phyloP scores from a whole-genome alignment of 164 flowering plant species.

The Euptelea pleiosperma region DNA sequence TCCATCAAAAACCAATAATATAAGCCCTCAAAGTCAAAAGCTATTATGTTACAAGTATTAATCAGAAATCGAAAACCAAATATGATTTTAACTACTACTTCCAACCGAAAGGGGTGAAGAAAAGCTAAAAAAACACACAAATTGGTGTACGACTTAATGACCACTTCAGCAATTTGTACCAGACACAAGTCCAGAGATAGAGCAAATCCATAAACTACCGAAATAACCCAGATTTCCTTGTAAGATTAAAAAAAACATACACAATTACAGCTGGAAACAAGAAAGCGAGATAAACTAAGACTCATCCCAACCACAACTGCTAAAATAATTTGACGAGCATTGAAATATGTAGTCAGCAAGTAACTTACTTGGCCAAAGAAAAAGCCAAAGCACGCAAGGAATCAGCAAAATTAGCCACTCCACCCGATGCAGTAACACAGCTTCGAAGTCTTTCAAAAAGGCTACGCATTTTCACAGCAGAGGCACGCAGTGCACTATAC shows the following conservation, averaged over 20 bases:
- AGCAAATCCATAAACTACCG: neutral
- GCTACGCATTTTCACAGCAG: constrained; percentile 86
- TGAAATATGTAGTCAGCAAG: neutral
- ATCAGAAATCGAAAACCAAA: neutral
- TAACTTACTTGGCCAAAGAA: constrained; percentile 74
- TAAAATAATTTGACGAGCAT: neutral
- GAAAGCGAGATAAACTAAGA: neutral
- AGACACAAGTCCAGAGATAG: neutral
- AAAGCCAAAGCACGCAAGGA: constrained; percentile 75
- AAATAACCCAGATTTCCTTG: neutral
- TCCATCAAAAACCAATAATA: neutral
- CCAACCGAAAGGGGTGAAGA: no score
- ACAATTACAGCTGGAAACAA: neutral
- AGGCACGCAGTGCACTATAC: constrained; percentile 77
- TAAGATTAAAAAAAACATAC: neutral
- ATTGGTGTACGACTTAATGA: no score
- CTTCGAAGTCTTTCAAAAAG: constrained; percentile 74
- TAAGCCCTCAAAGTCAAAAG: neutral
- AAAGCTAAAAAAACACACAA: no score
- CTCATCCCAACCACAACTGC: neutral
- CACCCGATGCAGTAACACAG: constrained; percentile 61
- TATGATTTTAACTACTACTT: no score
- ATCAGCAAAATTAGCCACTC: constrained; percentile 66
- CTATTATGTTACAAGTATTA: no score
- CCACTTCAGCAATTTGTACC: neutral